A percentile compares a stretch with the other conserved stretches of the same genome.
Evolutionary conservation across 2,329 filamentous ascomycete genomes (phyloP).

Genomic region (Penicillium nordicum): DNA sequence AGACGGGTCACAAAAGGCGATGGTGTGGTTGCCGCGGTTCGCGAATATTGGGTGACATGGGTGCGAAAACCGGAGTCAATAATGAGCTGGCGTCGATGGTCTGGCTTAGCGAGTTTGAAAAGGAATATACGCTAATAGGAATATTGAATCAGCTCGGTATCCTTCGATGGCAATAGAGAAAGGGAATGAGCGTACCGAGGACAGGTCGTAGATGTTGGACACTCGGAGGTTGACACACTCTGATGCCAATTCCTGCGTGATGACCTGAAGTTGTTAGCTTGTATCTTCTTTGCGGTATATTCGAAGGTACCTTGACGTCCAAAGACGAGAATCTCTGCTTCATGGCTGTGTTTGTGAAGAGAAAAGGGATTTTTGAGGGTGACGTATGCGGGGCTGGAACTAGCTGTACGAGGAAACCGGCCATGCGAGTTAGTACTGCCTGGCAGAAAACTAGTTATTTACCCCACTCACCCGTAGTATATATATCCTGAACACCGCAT

Average conservation of each 20-base stretch:
- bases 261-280: conserved; percentile 60
- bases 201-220: conserved; percentile 93
- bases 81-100: conserved; percentile 82
- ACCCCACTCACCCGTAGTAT: not conserved
- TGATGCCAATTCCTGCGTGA: conserved; percentile 84
- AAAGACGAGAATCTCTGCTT: conserved; percentile 59
- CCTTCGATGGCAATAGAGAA: not conserved
- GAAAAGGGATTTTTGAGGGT: conserved; percentile 28
- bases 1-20: conserved; percentile 81
- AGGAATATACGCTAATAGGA: conserved; percentile 74
- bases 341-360: conserved; percentile 38
- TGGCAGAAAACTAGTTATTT: not conserved
- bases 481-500: not conserved
- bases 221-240: conserved; percentile 75
- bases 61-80: conserved; percentile 95
- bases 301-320: conserved; percentile 51
- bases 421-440: not conserved
- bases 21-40: conserved; percentile 78
- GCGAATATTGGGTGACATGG: conserved; percentile 86
- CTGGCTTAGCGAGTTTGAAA: conserved; percentile 89
- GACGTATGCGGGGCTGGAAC: conserved; percentile 39
- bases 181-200: conserved; percentile 54
- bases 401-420: not conserved
- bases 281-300: not conserved
- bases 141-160: conserved; percentile 10